Evolutionary conservation across 2,329 filamentous ascomycete species (phyloP).

Genomic region (Akanthomyces lecanii): DNA sequence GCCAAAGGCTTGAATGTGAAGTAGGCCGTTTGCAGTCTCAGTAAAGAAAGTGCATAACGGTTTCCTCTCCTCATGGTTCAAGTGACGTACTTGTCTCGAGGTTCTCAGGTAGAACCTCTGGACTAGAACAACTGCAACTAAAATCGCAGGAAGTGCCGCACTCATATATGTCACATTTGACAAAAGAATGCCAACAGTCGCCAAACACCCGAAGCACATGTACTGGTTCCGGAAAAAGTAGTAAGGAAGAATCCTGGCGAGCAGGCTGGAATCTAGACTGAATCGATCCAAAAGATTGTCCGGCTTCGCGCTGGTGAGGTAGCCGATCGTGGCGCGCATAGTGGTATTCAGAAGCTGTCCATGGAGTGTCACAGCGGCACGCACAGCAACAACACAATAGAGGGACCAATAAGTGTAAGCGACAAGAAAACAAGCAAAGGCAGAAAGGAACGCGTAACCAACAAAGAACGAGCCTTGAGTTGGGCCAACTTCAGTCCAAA

Average conservation of each 20-base stretch:
- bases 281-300: background rate
- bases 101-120: conserved; percentile 1
- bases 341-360: background rate
- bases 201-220: background rate
- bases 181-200: background rate
- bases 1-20: conserved; percentile 2
- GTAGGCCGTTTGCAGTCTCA: background rate
- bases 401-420: background rate
- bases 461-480: background rate
- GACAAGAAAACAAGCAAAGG: background rate
- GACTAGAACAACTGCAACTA: background rate
- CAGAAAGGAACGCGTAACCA: background rate
- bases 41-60: conserved; percentile 1
- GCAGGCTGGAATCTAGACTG: background rate
- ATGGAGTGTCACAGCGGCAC: background rate
- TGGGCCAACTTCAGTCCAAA: background rate
- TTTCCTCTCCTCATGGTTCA: background rate
- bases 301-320: background rate
- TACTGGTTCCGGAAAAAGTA: background rate
- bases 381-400: background rate
- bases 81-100: conserved; percentile 1
- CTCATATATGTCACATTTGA: background rate
- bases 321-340: background rate
- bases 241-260: background rate
- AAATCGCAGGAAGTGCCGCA: background rate